Conservation (phyloP, 208 protist genomes). For the Porcisia deanei region DNA sequence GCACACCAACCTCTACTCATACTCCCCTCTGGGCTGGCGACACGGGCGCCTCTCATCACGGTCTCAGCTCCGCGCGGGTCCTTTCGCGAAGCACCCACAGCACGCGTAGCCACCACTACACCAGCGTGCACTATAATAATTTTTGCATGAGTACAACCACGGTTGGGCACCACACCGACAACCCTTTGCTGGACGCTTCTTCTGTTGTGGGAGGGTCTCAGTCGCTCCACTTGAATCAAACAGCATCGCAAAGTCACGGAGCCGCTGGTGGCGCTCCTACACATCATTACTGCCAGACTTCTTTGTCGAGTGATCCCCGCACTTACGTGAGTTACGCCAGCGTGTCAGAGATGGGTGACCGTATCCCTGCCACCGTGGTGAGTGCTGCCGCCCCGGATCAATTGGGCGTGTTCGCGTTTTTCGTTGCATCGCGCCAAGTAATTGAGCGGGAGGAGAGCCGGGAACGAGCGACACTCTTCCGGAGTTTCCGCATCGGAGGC, state of each 20-base stretch:
- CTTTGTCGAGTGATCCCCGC: background rate
- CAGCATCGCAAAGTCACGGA: background rate
- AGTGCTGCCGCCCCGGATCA: conserved; percentile 12
- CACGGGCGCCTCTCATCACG: background rate
- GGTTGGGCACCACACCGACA: background rate
- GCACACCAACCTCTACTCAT: background rate
- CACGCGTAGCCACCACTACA: background rate
- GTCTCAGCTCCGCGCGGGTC: background rate
- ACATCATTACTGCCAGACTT: background rate
- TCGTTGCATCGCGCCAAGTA: conserved; percentile 18
- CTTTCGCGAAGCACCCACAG: background rate
- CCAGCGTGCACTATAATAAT: conserved; percentile 7
- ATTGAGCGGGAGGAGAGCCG: conserved; percentile 25
- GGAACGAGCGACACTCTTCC: conserved; percentile 14
- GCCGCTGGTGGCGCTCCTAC: background rate
- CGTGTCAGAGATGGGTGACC: background rate
- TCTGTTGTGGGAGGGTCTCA: background rate
- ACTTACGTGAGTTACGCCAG: background rate
- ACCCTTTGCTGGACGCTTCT: background rate
- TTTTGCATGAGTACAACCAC: background rate
- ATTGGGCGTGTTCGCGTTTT: conserved; percentile 25
- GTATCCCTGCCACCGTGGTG: background rate
- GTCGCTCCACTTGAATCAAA: background rate
- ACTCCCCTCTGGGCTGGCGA: background rate
- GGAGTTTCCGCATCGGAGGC: conserved; percentile 14